These are phyloP conservation scores for Wickerhamomyces hampshirensis DNA, from an alignment of 805 yeast species.

Conservation along the genomic window DNA sequence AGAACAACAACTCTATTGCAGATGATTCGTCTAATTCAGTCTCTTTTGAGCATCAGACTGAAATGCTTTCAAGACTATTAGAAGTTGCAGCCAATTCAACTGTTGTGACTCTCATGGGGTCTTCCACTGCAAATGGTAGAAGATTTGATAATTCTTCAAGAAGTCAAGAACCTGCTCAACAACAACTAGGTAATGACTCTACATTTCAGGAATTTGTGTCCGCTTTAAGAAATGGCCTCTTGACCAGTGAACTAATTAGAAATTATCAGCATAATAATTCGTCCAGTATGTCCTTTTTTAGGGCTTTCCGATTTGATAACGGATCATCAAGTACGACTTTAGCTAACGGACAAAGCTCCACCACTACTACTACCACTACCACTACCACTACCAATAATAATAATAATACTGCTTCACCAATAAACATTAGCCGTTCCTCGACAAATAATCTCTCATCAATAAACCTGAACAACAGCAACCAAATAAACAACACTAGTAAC, in stretches of 20 bases:
- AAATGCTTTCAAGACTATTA: constrained; percentile 37
- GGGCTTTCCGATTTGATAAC: constrained; percentile 39
- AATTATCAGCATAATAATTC: constrained; percentile 6
- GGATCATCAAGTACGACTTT: too few relatives aligned
- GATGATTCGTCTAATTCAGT: constrained; percentile 5
- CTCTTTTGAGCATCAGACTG: constrained; percentile 30
- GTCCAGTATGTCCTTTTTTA: constrained; percentile 30
- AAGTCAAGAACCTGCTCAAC: constrained; percentile 1
- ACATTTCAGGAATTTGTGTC: constrained; percentile 41
- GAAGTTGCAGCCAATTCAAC: constrained; percentile 44
- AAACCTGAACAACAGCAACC: constrained; percentile 3
- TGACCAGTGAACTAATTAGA: constrained; percentile 34
- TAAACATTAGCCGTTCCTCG: too few relatives aligned
- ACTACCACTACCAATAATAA: not conserved
- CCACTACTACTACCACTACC: not conserved
- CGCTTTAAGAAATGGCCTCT: constrained; percentile 35
- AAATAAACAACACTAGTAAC: not conserved
- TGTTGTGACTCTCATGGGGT: constrained; percentile 33
- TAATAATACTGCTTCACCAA: not conserved
- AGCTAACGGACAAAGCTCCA: too few relatives aligned
- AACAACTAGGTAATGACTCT: constrained; percentile 23
- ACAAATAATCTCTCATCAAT: too few relatives aligned
- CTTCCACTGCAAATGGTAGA: constrained; percentile 22
- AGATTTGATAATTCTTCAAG: constrained; percentile 26
- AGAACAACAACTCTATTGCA: not conserved